Evolutionary conservation across 495 filamentous ascomycete species (phyloP), one percentile per base, ranked within the genome.

Genomic region (Aspergillus coremiiformis): DNA sequence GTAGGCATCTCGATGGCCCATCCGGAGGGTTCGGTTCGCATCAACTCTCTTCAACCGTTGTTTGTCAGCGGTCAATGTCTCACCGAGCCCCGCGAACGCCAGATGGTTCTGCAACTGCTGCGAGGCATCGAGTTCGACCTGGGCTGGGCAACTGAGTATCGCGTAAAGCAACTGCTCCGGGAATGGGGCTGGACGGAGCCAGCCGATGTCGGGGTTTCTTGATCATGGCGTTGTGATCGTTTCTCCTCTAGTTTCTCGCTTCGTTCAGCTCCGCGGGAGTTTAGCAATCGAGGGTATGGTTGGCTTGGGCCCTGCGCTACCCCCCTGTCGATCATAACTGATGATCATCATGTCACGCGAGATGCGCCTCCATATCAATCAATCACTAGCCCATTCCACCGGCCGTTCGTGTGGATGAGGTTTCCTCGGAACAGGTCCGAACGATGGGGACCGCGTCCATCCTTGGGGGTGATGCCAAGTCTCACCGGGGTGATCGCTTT

Each of bases 131-230:
- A 84, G 62, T 53, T 58, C 3, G 81, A 84, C 54, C 66, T 78
- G 11, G 82, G 81, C 19, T 84, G 81, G 82, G 80, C 81, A 0
- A 84, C 78, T 22, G 78, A 82, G 50, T 82, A 84, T 58, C 74
- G 81, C 32, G 76, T 79, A 8, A 64, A 75, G 56, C 73, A 81
- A 57, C 56, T 84, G 50, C 53, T 80, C 21, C 70, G 77, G 54
- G 74, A 83, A 52, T 85, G 81, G 81, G 67, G 59, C 11, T 79
- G 74, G 73, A 59, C 70, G 21, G 70, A 70, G 49, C 58, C 35
- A 7, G 4, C 43, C 17, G 42, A 46, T 0, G 29, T 26, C 20
- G 51, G 49, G 6, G 45, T 56, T 24, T 41, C 53, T 12, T 59
- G 42, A 62, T 9, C 33, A 7, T 7, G 45, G 3, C 30, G 23